A percentile compares a stretch with the other conserved stretches of the same genome.
Evolutionary conservation across 2,329 filamentous ascomycete species (phyloP).

Genomic region (Teratosphaeriaceae sp.): DNA sequence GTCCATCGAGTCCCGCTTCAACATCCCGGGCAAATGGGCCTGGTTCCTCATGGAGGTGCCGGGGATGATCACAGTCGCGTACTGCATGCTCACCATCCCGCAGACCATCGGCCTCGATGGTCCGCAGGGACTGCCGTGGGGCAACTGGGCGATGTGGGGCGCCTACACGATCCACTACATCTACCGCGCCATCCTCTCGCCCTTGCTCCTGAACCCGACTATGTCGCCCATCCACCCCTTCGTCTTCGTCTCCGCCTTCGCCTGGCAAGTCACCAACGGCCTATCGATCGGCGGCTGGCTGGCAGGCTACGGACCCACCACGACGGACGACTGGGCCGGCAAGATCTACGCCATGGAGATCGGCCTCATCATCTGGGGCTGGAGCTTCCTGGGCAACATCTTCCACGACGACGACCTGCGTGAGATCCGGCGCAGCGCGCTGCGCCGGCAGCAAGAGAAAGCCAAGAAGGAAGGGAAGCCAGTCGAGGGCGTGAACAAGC

Average conservation of each 20-base stretch:
- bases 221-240: slow-evolving; percentile 81
- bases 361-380: slow-evolving; percentile 68
- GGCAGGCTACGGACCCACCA: slow-evolving; percentile 68
- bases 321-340: slow-evolving; percentile 46
- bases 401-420: slow-evolving; percentile 86
- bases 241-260: slow-evolving; percentile 57
- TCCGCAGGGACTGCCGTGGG: slow-evolving; percentile 54
- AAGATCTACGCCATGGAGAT: slow-evolving; percentile 43
- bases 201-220: slow-evolving; percentile 72
- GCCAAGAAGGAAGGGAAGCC: slow-evolving; percentile 38
- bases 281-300: slow-evolving; percentile 74
- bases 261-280: slow-evolving; percentile 78
- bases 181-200: slow-evolving; percentile 80
- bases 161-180: slow-evolving; percentile 77
- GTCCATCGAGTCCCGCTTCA: slow-evolving; percentile 64
- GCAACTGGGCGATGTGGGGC: slow-evolving; percentile 68
- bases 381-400: slow-evolving; percentile 74
- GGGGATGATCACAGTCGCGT: slow-evolving; percentile 69
- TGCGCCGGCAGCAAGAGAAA: slow-evolving; percentile 49
- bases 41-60: slow-evolving; percentile 87
- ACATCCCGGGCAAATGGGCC: slow-evolving; percentile 79
- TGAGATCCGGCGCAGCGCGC: slow-evolving; percentile 70
- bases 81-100: slow-evolving; percentile 67
- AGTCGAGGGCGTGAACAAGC: slow-evolving; percentile 58
- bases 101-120: slow-evolving; percentile 48